phyloP scores from a whole-genome alignment of 164 flowering plant species.

The Annona cherimola region DNA sequence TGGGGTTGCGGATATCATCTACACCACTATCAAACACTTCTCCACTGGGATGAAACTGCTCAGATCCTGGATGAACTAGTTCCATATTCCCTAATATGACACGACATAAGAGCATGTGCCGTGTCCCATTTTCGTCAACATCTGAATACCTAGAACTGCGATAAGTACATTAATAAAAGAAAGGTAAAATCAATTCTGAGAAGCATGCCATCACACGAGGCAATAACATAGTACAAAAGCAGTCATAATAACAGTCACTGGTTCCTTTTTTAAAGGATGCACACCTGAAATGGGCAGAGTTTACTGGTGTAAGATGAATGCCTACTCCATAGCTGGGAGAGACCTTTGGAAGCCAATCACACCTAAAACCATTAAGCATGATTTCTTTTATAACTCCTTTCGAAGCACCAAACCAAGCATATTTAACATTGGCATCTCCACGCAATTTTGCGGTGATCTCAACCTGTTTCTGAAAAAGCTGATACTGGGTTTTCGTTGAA shows the following conservation, averaged over 20 bases:
- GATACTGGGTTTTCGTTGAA: constrained; percentile 32
- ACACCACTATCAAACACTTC: constrained; percentile 81
- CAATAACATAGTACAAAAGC: neutral
- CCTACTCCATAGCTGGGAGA: constrained; percentile 56
- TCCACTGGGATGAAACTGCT: constrained; percentile 65
- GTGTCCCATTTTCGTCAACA: constrained; percentile 92
- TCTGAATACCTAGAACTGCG: constrained; percentile 66
- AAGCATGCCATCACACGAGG: neutral
- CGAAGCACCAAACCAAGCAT: constrained; percentile 81
- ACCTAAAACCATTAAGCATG: constrained; percentile 61
- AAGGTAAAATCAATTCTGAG: constrained; percentile 1
- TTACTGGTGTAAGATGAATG: constrained; percentile 60
- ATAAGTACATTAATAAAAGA: constrained; percentile 32
- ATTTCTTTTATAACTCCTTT: constrained; percentile 38
- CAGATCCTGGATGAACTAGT: constrained; percentile 50
- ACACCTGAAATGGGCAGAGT: constrained; percentile 54
- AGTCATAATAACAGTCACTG: neutral
- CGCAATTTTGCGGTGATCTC: constrained; percentile 55
- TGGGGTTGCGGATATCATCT: constrained; percentile 65
- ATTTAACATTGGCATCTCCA: constrained; percentile 71
- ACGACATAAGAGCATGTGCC: constrained; percentile 73
- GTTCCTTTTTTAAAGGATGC: neutral
- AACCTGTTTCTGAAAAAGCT: constrained; percentile 69
- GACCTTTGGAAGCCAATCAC: constrained; percentile 25
- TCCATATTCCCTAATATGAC: constrained; percentile 95